Evolutionary conservation across 2,329 filamentous ascomycete genomes (phyloP), one percentile per base, ranked within the genome.

Genomic region (Colletotrichum sp.): DNA sequence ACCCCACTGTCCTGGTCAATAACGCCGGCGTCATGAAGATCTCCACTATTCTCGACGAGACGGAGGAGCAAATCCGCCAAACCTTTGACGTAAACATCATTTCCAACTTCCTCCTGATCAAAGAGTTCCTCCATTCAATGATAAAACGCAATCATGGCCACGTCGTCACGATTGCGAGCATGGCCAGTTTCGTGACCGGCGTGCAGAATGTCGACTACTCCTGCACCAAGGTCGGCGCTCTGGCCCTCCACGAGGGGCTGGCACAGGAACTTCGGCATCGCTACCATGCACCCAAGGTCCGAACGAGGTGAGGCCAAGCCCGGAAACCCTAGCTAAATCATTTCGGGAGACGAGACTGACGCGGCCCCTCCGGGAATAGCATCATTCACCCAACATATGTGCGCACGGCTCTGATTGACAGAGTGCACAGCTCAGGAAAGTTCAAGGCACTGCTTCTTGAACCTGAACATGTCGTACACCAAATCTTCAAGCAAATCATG

Each of bases 161-260:
- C 75, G 81, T 91, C 54, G 82, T 91, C 15, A 88, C 86, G 0
- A 82, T 90, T 16, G 88, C 88, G 11, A 88, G 86, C 68, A 83
- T 87, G 78, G 87, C 88, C 7, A 86, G 85, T 36, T 90, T 87
- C 77, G 75, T 88, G 4, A 81, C 82, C 0, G 75, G 86, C 4
- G 84, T 82, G 2, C 84, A 86, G 34, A 85, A 90, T 74, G 85
- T 85, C 13, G 87, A 89, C 74, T 91, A 91, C 78, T 84, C 82
- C 51, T 84, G 83, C 67, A 86, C 86, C 66, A 91, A 91, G 78
- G 85, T 86, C 1, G 87, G 84, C 24, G 87, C 87, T 0, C 78
- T 90, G 38, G 83, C 85, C 8, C 88, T 90, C 78, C 87, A 91
- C 74, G 89, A 91, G 80, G 84, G 84, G 3, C 64, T 85, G 74